Conservation (phyloP, 257 asterid species). For the Verbena officinalis region DNA sequence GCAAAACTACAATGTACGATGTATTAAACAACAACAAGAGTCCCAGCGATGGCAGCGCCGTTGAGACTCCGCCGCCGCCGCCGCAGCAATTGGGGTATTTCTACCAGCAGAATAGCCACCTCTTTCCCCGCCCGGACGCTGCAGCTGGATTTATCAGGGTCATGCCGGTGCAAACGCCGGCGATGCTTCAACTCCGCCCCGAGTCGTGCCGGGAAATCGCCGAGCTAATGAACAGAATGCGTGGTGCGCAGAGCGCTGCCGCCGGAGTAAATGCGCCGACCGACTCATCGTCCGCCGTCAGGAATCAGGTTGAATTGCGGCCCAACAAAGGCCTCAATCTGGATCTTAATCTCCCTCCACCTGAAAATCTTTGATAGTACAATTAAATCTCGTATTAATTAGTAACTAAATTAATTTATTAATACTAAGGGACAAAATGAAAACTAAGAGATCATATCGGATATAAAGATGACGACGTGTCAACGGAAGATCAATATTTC, state of each 20-base stretch:
- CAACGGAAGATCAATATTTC: too few species aligned
- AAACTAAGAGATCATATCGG: too few species aligned
- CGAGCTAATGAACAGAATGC: neutral
- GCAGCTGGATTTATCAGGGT: neutral
- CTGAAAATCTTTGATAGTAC: neutral
- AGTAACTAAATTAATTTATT: neutral
- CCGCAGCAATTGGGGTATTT: neutral
- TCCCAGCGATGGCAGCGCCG: too few species aligned
- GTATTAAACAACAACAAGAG: too few species aligned
- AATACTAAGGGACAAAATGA: too few species aligned
- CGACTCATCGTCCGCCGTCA: slow-evolving; percentile 6
- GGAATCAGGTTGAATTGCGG: neutral
- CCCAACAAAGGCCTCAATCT: neutral
- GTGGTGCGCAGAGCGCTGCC: neutral
- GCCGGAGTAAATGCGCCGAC: neutral
- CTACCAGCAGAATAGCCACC: neutral
- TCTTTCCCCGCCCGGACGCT: neutral
- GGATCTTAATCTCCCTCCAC: slow-evolving; percentile 19
- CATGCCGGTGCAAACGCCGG: neutral
- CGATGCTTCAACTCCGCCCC: slow-evolving; percentile 17
- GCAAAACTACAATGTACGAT: neutral
- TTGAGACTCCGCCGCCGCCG: neutral
- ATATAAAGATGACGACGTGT: too few species aligned
- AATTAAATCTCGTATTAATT: neutral
- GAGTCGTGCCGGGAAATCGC: slow-evolving; percentile 24